Conservation (phyloP, 345 rosid species). For the Heritiera fomes region DNA sequence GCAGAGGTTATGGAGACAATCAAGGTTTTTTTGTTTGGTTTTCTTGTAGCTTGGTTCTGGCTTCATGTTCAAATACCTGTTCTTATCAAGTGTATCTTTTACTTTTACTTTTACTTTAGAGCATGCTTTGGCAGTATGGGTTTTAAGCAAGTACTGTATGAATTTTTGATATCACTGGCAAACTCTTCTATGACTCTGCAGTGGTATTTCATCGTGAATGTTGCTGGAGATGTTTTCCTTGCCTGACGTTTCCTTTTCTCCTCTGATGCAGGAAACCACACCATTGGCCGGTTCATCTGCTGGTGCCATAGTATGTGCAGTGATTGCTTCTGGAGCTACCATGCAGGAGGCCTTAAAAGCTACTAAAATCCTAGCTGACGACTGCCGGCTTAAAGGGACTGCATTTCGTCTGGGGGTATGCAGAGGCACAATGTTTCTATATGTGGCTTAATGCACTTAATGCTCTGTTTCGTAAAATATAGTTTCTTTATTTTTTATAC, state of each 20-base stretch:
- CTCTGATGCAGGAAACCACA: constrained; percentile 65
- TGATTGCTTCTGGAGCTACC: constrained; percentile 72
- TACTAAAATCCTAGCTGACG: constrained; percentile 68
- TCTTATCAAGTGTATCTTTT: background rate
- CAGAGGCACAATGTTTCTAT: constrained; percentile 3
- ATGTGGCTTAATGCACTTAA: background rate
- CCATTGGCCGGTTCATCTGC: constrained; percentile 96
- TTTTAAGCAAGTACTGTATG: background rate
- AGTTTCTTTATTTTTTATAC: constrained; percentile 2
- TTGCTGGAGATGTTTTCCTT: background rate
- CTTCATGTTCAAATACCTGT: background rate
- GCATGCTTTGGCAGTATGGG: background rate
- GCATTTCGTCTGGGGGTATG: constrained; percentile 95
- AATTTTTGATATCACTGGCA: background rate
- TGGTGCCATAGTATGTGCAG: constrained; percentile 88
- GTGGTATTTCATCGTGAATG: background rate
- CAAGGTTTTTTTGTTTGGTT: background rate
- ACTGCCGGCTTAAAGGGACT: constrained; percentile 85
- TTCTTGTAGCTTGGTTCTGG: constrained; percentile 3
- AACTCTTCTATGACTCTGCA: background rate
- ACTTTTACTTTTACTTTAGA: background rate
- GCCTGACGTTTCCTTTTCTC: background rate
- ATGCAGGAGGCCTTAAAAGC: constrained; percentile 73
- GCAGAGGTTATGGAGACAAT: background rate
- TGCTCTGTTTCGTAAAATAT: background rate